Evolutionary conservation across 1,284 basidiomycete species (phyloP), one percentile per base, ranked within the genome.

Genomic region (Ceratobasidium sp.): DNA sequence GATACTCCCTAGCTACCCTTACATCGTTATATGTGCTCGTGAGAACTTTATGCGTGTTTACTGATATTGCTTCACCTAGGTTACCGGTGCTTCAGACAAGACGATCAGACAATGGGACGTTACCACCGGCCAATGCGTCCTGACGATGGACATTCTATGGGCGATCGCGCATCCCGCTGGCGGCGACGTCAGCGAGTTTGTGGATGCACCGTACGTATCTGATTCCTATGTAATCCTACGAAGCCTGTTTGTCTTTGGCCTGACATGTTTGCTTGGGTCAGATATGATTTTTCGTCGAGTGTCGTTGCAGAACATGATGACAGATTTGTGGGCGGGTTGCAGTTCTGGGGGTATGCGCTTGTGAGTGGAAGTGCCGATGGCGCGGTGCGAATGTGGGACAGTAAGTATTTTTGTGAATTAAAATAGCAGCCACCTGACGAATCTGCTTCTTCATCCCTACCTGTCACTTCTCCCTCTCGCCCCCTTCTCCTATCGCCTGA

Each of bases 61-160:
- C 35, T 38, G 35, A 38, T 11, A 38, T 57, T 74, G 21, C 41
- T 66, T 63, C 50, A 28, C 71, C 14, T 76, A 94, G 94, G 93
- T 98, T 13, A 98, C 96, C 1, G 98, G 98, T 59, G 97, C 97
- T 2, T 95, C 94, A 2, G 98, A 99, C 84, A 98, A 98, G 84
- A 99, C 98, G 0, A 87, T 99, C 73, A 91, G 97, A 1, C 96
- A 99, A 81, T 99, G 98, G 98, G 97, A 99, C 80, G 88, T 99
- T 72, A 89, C 89, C 47, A 98, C 97, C 0, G 97, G 97, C 4
- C 97, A 99, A 84, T 98, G 97, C 81, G 91, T 99, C 62, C 91
- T 98, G 84, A 98, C 97, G 13, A 99, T 99, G 98, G 98, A 99
- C 82, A 98, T 99, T 75, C 88, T 99, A 21, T 99, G 98, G 98